Evolutionary conservation across 2,329 filamentous ascomycete genomes (phyloP).

Genomic region (Pseudogymnoascus sp.): DNA sequence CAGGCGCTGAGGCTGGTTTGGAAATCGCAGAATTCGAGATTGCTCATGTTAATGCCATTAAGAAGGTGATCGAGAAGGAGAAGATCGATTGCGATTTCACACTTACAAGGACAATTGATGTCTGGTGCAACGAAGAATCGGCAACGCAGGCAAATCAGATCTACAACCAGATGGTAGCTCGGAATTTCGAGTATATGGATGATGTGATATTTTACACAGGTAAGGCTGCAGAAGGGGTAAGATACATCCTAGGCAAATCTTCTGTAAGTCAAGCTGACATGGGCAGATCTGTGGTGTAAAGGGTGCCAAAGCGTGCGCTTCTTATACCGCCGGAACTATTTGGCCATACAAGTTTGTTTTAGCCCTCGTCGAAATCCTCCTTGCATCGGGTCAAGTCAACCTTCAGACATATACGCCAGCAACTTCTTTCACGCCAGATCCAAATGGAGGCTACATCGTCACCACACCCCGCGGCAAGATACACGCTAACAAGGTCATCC

Average conservation of each 20-base stretch:
- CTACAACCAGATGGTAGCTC: no score
- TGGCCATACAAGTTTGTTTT: constrained; percentile 54
- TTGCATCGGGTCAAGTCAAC: no score
- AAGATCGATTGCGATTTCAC: constrained; percentile 36
- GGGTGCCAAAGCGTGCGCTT: constrained; percentile 18
- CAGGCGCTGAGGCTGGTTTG: constrained; percentile 30
- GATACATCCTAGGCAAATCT: no score
- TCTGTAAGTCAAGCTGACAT: no score
- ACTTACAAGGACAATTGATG: constrained; percentile 33
- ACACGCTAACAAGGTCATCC: constrained; percentile 44
- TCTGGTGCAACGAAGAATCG: constrained; percentile 14
- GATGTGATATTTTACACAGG: no score
- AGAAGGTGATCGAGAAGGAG: constrained; percentile 33
- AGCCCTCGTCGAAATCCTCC: constrained; percentile 35
- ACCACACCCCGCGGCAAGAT: constrained; percentile 47
- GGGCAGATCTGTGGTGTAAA: constrained; percentile 21
- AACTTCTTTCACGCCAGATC: no score
- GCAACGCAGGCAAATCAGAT: no score
- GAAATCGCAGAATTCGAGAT: constrained; percentile 34
- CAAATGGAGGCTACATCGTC: constrained; percentile 23
- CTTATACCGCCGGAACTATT: constrained; percentile 25
- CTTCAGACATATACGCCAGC: no score
- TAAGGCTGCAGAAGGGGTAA: no score
- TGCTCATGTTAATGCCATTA: constrained; percentile 33
- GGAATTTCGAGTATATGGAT: no score